phyloP scores from a whole-genome alignment of 352 stramenopile genomes.

The Blastocystis sp. region DNA sequence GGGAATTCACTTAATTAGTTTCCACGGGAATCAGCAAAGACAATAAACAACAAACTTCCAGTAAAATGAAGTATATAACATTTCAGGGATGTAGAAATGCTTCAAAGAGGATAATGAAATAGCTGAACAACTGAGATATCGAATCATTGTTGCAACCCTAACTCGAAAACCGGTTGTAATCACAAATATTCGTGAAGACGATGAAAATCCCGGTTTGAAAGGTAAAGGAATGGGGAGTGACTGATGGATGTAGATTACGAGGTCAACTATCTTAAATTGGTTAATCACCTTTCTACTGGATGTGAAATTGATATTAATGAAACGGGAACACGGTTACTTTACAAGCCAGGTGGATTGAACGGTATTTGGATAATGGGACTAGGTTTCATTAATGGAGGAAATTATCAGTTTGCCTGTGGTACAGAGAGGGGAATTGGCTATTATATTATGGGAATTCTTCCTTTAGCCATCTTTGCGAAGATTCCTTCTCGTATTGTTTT shows the following conservation, averaged over 20 bases:
- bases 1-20: background rate
- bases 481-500: slow-evolving; percentile 87
- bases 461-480: slow-evolving; percentile 94
- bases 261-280: slow-evolving; percentile 89
- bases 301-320: slow-evolving; percentile 97
- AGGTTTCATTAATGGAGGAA: slow-evolving; percentile 89
- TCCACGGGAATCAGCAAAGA: background rate
- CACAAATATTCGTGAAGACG: slow-evolving; percentile 88
- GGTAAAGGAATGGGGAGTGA: background rate
- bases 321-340: slow-evolving; percentile 93
- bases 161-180: slow-evolving; percentile 87
- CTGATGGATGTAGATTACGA: slow-evolving; percentile 81
- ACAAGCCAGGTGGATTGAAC: slow-evolving; percentile 76
- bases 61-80: slow-evolving; percentile 61
- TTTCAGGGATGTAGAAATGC: slow-evolving; percentile 34
- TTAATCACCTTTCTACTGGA: slow-evolving; percentile 94
- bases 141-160: slow-evolving; percentile 85
- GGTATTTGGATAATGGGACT: background rate
- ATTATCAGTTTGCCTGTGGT: slow-evolving; percentile 90
- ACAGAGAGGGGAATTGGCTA: slow-evolving; percentile 87
- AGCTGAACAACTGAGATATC: slow-evolving; percentile 87
- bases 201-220: slow-evolving; percentile 87
- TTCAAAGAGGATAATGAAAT: background rate
- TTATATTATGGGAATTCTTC: slow-evolving; percentile 95
- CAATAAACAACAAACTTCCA: background rate